A percentile compares a stretch with the other conserved stretches of the same genome.
Conservation (phyloP, 257 asterid species). For the Solanum boliviense region DNA sequence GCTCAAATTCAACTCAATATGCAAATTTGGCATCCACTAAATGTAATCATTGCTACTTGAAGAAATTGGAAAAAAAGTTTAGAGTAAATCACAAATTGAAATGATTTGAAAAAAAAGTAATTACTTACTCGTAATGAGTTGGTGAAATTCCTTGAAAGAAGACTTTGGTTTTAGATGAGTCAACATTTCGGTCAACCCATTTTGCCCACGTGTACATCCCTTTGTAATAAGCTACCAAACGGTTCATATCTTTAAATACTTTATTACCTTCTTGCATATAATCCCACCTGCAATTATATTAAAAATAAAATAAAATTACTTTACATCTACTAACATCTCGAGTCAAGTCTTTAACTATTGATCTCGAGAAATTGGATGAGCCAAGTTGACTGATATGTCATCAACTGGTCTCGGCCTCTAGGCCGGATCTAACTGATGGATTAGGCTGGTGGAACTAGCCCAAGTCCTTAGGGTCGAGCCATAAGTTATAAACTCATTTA, state of each 20-base stretch:
- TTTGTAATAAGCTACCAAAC: slow-evolving; percentile 67
- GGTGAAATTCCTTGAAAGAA: slow-evolving; percentile 90
- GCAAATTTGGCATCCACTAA: not conserved
- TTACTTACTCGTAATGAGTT: slow-evolving; percentile 63
- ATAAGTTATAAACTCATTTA: too few species aligned
- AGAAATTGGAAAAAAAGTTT: not conserved
- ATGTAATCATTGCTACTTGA: not conserved
- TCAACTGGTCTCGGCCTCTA: too few species aligned
- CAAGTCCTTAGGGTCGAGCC: too few species aligned
- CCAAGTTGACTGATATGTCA: too few species aligned
- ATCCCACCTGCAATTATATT: slow-evolving; percentile 51
- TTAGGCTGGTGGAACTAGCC: not conserved
- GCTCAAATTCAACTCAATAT: not conserved
- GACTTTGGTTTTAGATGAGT: slow-evolving; percentile 79
- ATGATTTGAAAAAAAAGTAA: not conserved
- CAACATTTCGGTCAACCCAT: slow-evolving; percentile 63
- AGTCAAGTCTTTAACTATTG: not conserved
- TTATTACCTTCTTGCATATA: slow-evolving; percentile 58
- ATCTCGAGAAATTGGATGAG: too few species aligned
- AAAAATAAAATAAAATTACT: too few species aligned
- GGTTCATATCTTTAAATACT: slow-evolving; percentile 73
- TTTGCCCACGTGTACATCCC: slow-evolving; percentile 89
- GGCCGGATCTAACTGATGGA: not conserved
- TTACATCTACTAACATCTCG: not conserved
- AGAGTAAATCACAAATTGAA: not conserved